Evolutionary conservation across 2,329 filamentous ascomycete species (phyloP), one percentile per base, ranked within the genome.

Genomic region (Pyrenophora teres): DNA sequence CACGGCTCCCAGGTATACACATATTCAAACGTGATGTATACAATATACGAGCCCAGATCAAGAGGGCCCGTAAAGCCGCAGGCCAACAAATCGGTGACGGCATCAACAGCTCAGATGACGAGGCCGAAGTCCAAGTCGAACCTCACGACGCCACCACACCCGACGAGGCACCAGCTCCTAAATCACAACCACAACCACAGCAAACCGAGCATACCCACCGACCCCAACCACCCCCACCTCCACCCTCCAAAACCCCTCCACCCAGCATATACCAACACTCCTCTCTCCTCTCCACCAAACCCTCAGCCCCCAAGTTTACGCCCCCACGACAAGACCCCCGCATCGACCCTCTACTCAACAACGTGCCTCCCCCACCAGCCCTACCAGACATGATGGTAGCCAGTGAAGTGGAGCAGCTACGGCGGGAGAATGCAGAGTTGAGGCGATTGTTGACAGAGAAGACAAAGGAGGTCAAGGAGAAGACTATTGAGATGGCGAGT

Each of bases 21-120:
- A 72, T 72, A 33, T 70, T 69, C 53, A 71, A 72, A 53, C 65
- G 70, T 38, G 70, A 72, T 44, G 63, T 72, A 6, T 72, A 72
- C 49, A 72, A 72, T 27, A 70, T 71, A 25, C 63, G 69, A 2
- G 68, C 70, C 6, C 65, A 71, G 43, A 71, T 72, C 49, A 71
- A 68, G 50, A 53, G 66, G 4, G 60, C 65, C 1, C 48, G 67
- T 3, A 71, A 70, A 46, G 63, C 65, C 10, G 65, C 67, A 2
- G 68, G 57, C 3, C 65, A 69, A 39, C 52, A 65, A 30, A 25
- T 67, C 2, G 67, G 64, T 30, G 62, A 67, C 19, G 62, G 62
- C 4, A 41, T 65, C 16, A 38, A 57, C 19, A 62, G 56, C 38
- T 67, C 64, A 15, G 46, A 60, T 12, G 50, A 50, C 13, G 52